Conservation (phyloP, 441 rosid genomes). For the Erysimum pusillum region DNA sequence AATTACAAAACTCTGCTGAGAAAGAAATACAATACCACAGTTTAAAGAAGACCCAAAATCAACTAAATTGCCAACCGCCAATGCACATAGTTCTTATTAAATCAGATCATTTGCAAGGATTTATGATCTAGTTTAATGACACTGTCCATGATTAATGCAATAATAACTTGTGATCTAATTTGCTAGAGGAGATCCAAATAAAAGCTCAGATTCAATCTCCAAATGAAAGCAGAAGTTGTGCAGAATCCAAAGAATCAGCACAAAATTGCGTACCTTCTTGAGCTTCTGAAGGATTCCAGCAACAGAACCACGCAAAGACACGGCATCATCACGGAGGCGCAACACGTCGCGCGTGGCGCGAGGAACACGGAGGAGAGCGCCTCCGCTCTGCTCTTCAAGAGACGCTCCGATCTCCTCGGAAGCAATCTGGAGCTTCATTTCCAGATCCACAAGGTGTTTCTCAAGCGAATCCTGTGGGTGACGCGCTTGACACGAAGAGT, state of each 20-base stretch:
- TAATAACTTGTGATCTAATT: slow-evolving; percentile 10
- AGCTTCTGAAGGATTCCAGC: slow-evolving; percentile 92
- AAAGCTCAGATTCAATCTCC: slow-evolving; percentile 29
- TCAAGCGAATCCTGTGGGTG: slow-evolving; percentile 91
- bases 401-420: slow-evolving; percentile 97
- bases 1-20: not conserved
- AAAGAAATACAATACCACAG: not conserved
- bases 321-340: slow-evolving; percentile 94
- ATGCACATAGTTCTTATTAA: not conserved
- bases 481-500: slow-evolving; percentile 81
- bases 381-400: slow-evolving; percentile 92
- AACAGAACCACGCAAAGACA: slow-evolving; percentile 81
- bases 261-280: slow-evolving; percentile 65
- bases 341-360: slow-evolving; percentile 94
- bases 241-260: not conserved
- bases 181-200: slow-evolving; percentile 32
- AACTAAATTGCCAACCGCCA: not conserved
- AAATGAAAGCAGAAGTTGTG: not conserved
- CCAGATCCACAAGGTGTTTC: slow-evolving; percentile 93
- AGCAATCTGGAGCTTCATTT: slow-evolving; percentile 98
- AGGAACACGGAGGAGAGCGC: slow-evolving; percentile 93
- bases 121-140: not conserved
- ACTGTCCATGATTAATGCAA: not conserved
- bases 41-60: slow-evolving; percentile 1
- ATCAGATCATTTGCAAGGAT: not conserved